Evolutionary conservation across 345 rosid species (phyloP), one percentile per base, ranked within the genome.

Genomic region (Pistacia atlantica): DNA sequence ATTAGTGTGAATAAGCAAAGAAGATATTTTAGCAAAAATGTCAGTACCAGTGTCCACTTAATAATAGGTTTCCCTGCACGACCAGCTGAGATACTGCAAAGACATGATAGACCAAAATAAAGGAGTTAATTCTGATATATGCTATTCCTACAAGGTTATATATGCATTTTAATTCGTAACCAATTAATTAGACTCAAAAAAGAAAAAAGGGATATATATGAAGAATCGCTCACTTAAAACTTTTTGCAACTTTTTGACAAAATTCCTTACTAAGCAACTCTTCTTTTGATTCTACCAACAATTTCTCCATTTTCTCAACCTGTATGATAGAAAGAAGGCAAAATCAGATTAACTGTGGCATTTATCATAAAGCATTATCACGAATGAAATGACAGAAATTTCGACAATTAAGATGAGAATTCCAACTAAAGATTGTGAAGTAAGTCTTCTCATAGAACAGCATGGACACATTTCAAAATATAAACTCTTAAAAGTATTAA

Each of bases 21-120:
- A 48, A 38, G 42, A 49, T 65, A 67, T 61, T 48, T 11, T n/a
- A 65, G 31, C 17, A 20, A 70, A 59, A 72, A 37, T 4, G 71
- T 10, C 80, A 78, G 56, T 64, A 88, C 95, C 89, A 89, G 90
- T 22, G 80, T 79, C 93, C 95, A 89, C 79, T 75, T 89, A 70
- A 89, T 75, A 57, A 80, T 46, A 59, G 95, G 92, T 78, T 91
- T 91, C 67, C 95, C 92, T 72, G 89, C 92, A 77, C 93, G 93
- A 57, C 81, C 96, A 33, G 96, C 65, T 46, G 96, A 89, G 71
- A 69, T 72, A 80, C 96, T 91, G 89, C 78, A 77, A 79, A 33
- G 63, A 67, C n/a, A 80, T 14, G 1, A 38, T 18, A 25, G 18
- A 16, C 38, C 65, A 71, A 71, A 74, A 48, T 8, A 51, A 69